Base-by-base conservation (phyloP, 176 grass and related monocot genomes). In the Thalia dealbata region DNA sequence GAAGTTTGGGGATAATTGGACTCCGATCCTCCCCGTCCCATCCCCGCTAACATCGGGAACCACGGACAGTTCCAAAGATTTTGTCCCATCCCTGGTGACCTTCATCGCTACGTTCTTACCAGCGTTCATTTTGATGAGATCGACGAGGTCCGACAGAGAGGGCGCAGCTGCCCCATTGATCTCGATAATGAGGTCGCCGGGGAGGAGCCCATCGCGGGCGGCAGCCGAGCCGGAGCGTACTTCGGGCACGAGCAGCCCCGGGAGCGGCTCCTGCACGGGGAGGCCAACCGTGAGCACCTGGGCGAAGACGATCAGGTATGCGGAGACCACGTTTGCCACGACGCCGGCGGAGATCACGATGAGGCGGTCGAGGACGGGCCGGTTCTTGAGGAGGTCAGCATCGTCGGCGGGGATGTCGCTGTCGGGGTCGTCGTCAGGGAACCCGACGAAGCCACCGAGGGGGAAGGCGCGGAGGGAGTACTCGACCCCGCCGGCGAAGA, bases 371-470 rank as follows among this genome's bases (percentile, higher is more conserved):
- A 84, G 76, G 61, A 92, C 73, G 44, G 93, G 87, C 73, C 93
- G 86, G 82, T 97, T 97, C 81, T 82, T 82, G 16, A 97, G 87
- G 76, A 97, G 90, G 80, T 97, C 89, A 9, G 89, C 86, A 76
- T 97, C 89, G 62, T 99, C 87, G 21, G 95, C 35, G 14, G 85
- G 74, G 52, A 93, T 84, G 43, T 81, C 83, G 10, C 81, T 86
- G 3, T 93, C 90, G 16, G 95, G 90, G 79, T 99, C 90, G 76
- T 99, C 95, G 67, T 99, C 95, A n/a, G 95, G 95, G 78, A 99
- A 99, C 51, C 86, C 95, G 16, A 99, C 95, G 83, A 82, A 99
- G 2, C 95, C 95, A 32, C 95, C 95, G 32, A 97, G 93, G 26
- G 93, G 93, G 73, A 97, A 82, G 45, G 93, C 93, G 42, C 93